A percentile compares a stretch with the other conserved stretches of the same genome.
These are phyloP conservation scores for Suhomyces terraborum DNA, from an alignment of 1,139 yeast genomes.

Conservation along the genomic window DNA sequence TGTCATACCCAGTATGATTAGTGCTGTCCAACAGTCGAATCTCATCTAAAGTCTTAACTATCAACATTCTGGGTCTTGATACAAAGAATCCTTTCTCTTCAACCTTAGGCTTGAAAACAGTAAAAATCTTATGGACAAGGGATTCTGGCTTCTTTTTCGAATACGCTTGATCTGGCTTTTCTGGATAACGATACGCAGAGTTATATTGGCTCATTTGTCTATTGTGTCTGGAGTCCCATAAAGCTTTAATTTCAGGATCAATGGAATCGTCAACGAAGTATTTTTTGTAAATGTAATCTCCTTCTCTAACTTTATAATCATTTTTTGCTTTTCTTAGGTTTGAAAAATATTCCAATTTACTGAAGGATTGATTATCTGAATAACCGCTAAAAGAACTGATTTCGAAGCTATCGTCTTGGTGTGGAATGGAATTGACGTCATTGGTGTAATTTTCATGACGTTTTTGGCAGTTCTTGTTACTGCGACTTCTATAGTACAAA, in stretches of 20 bases:
- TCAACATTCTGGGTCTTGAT: constrained; percentile 43
- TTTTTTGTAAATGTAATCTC: constrained; percentile 47
- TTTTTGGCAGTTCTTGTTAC: constrained; percentile 3
- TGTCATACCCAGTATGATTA: neutral
- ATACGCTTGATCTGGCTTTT: neutral
- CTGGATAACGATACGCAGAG: neutral
- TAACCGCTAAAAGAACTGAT: neutral
- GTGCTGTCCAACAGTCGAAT: neutral
- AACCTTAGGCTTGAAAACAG: neutral
- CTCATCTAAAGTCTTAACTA: constrained; percentile 28
- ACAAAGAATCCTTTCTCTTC: constrained; percentile 40
- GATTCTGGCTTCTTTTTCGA: neutral
- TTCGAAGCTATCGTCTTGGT: constrained; percentile 13
- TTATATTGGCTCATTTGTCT: constrained; percentile 4
- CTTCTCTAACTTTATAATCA: constrained; percentile 53
- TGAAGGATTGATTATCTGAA: constrained; percentile 15
- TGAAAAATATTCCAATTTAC: constrained; percentile 16
- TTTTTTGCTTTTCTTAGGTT: constrained; percentile 21
- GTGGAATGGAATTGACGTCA: neutral
- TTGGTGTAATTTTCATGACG: constrained; percentile 5
- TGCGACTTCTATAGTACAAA: constrained; percentile 16
- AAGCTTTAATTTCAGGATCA: constrained; percentile 52
- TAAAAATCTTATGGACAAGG: neutral
- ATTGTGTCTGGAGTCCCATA: constrained; percentile 50
- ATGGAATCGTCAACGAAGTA: constrained; percentile 42